Conservation (phyloP, 2,329 filamentous ascomycete species). For the Fusarium papillatum region DNA sequence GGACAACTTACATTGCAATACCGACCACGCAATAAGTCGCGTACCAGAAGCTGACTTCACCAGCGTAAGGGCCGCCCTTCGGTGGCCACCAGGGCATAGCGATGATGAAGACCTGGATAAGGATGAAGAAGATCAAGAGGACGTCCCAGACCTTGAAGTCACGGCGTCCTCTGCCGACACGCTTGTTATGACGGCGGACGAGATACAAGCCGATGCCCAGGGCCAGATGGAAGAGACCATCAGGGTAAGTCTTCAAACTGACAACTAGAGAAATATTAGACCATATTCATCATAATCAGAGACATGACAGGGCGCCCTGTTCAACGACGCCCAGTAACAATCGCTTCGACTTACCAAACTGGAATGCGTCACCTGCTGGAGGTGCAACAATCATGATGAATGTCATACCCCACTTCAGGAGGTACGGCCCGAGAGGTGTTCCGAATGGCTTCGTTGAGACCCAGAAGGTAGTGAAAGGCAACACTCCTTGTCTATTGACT, state of each 20-base stretch:
- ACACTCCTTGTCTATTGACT: conserved; percentile 65
- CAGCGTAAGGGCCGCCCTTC: conserved; percentile 67
- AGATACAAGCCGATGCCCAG: conserved; percentile 70
- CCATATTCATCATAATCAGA: accelerated
- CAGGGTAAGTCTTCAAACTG: conserved; percentile 70
- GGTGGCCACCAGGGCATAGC: conserved; percentile 82
- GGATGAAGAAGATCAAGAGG: conserved; percentile 70
- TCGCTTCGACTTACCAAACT: conserved; percentile 60
- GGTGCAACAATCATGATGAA: conserved; percentile 71
- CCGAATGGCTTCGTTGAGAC: conserved; percentile 74
- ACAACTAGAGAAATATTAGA: conserved; percentile 62
- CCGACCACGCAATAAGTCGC: conserved; percentile 77
- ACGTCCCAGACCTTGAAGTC: conserved; percentile 72
- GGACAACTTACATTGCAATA: conserved; percentile 69
- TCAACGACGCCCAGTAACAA: too few species aligned
- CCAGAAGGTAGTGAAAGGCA: conserved; percentile 73
- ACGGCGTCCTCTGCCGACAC: conserved; percentile 60
- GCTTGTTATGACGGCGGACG: conserved; percentile 67
- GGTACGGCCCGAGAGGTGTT: conserved; percentile 71
- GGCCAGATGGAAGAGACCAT: conserved; percentile 68
- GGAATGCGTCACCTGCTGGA: conserved; percentile 75
- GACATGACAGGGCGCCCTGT: too few species aligned
- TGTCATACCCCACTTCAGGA: conserved; percentile 69
- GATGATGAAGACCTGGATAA: conserved; percentile 72
- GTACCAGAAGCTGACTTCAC: conserved; percentile 82